Evolutionary conservation across 2,329 filamentous ascomycete species (phyloP).

Genomic region (Ilyonectria robusta): DNA sequence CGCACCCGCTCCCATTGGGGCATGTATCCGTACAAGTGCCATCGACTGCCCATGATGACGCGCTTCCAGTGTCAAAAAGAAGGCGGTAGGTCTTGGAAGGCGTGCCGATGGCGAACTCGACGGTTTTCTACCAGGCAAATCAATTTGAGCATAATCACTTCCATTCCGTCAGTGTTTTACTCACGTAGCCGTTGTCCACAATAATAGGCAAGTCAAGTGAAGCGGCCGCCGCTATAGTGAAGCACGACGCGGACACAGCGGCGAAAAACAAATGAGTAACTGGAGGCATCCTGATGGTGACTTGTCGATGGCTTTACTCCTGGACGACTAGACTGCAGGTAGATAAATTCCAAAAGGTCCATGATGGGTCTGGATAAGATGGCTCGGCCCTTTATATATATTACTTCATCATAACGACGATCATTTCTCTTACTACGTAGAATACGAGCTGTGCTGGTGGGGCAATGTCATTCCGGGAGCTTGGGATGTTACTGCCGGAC

Average conservation of each 20-base stretch:
- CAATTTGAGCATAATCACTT: background rate
- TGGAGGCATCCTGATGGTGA: slow-evolving; percentile 4
- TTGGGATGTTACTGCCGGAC: background rate
- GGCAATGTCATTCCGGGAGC: background rate
- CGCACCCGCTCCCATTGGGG: slow-evolving; percentile 47
- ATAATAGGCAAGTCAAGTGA: slow-evolving; percentile 34
- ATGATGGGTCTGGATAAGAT: background rate
- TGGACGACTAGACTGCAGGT: background rate
- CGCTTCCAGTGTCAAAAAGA: slow-evolving; percentile 54
- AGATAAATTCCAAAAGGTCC: background rate
- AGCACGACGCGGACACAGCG: background rate
- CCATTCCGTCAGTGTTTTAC: background rate
- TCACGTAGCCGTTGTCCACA: slow-evolving; percentile 32
- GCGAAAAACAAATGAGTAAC: slow-evolving; percentile 4
- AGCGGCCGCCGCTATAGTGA: slow-evolving; percentile 10
- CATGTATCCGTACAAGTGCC: slow-evolving; percentile 46
- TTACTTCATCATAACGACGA: slow-evolving; percentile 3
- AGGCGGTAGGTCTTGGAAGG: slow-evolving; percentile 49
- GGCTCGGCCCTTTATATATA: background rate
- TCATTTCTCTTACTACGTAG: background rate
- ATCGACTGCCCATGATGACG: slow-evolving; percentile 53
- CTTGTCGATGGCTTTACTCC: background rate
- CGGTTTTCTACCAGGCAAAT: slow-evolving; percentile 15
- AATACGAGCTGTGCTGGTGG: slow-evolving; percentile 7
- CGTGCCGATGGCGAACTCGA: slow-evolving; percentile 44